Base-by-base conservation (phyloP, 1,284 basidiomycete genomes). In the Albatrellus sp. region DNA sequence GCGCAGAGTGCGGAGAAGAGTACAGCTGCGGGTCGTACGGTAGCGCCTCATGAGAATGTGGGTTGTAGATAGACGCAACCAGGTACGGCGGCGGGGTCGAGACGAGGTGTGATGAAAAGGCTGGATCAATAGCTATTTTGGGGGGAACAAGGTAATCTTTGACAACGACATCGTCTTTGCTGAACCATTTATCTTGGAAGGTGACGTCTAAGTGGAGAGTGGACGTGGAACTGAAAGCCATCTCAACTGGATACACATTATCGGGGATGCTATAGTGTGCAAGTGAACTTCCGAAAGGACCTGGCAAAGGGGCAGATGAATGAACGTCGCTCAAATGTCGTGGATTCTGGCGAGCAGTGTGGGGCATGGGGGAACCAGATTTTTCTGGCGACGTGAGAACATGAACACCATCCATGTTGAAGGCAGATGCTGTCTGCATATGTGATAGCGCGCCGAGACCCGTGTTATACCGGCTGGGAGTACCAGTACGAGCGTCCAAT, bases 251-350 rank as follows among this genome's bases (percentile, higher is more conserved):
- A 7, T 3, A 24, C 24, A 24, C 24, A 24, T 24, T 24, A 37
- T 51, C 52, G 5, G 57, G 52, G 1, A 54, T 54, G 10, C 49
- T 48, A 29, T 52, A 37, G 11, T 53, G 54, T 10, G 51, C 46
- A 4, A 53, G 39, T 1, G 50, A 50, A 28, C 55, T 55, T 30
- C 20, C 31, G 50, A 58, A 58, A 4, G 55, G 53, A 44, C 56
- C 54, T 6, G 48, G 29, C 14, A 51, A 47, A 13, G 50, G 51
- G 29, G 48, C 37, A n/a, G 50, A 43, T 13, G 16, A 2, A 46
- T 46, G n/a, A 48, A n/a, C n/a, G n/a, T 37, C 11, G n/a, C 9
- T 19, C 36, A 11, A 14, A 19, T 33, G 5, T 16, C 4, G 7
- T 24, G 24, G 24, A 24, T 24, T 4, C 7, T 19, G 17, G 32